Evolutionary conservation across 2,329 filamentous ascomycete genomes (phyloP).

Genomic region (Sclerotinia minor): DNA sequence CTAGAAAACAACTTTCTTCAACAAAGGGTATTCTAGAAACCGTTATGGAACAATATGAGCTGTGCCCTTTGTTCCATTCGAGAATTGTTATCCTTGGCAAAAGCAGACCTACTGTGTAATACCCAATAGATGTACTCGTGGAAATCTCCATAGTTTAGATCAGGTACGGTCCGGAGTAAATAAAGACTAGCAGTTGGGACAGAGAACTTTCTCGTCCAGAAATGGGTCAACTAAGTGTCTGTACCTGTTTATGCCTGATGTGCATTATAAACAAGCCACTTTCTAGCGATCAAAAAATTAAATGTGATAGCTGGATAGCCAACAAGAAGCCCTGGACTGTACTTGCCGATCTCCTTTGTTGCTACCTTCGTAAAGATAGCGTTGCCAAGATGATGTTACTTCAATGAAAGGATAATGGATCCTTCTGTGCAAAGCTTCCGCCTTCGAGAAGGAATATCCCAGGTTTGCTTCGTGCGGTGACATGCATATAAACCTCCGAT

Average conservation of each 20-base stretch:
- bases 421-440: neutral
- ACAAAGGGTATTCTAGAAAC: neutral
- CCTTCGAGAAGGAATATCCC: slow-evolving; percentile 13
- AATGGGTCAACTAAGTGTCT: neutral
- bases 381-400: neutral
- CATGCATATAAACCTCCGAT: neutral
- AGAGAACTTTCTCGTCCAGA: neutral
- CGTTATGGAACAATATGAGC: neutral
- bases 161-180: neutral
- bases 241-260: neutral
- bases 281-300: no score
- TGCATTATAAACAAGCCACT: neutral
- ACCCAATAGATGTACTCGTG: neutral
- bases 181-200: neutral
- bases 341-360: neutral
- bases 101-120: neutral
- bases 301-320: neutral
- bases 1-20: neutral
- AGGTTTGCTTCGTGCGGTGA: neutral
- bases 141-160: neutral
- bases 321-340: neutral
- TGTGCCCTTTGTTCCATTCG: neutral
- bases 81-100: neutral
- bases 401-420: neutral
- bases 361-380: no score